Base-by-base conservation (phyloP, 352 stramenopile genomes). In the Pythium rishiriense region DNA sequence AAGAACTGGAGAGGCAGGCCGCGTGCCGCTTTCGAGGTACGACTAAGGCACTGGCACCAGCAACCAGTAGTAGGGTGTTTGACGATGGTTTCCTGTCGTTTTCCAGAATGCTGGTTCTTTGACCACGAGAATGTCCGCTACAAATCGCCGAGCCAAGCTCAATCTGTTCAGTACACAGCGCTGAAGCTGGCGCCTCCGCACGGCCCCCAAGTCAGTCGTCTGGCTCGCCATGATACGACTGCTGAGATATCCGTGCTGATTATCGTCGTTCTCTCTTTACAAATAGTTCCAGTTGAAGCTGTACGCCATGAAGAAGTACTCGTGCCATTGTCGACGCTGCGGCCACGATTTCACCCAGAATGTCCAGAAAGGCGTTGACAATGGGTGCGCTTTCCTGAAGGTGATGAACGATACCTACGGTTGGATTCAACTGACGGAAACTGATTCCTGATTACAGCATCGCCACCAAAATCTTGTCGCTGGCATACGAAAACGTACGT, bases 31-130 rank as follows among this genome's bases (percentile, higher is more conserved):
- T 93, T 21, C 68, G 71, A 75, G 86, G 86, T 92, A 46, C n/a
- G 28, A 39, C 11, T 12, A 12, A 4, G 33, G 11, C 1, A 39
- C 17, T 1, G 7, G 10, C 2, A 10, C 33, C 33, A n/a, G 19
- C 6, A 6, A 43, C 14, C 12, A n/a, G n/a, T 19, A 35, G 19
- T 43, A n/a, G 37, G 37, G 15, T n/a, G 7, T 6, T 43, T n/a
- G n/a, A n/a, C n/a, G 37, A 43, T n/a, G 37, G 14, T 5, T 17
- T 17, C 1, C 8, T 43, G 2, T 12, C 8, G 14, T 50, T 15
- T 17, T 29, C n/a, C 60, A 95, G 86, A 95, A 72, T 93, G 86
- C 73, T 95, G 86, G 86, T 93, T 88, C 60, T 95, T 95, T 60
- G 85, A 93, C 42, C 86, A 95, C 22, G 88, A 91, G 39, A 81